Base-by-base conservation (phyloP, 192 early-diverging fungal genomes). In the Backusella morwellensis region DNA sequence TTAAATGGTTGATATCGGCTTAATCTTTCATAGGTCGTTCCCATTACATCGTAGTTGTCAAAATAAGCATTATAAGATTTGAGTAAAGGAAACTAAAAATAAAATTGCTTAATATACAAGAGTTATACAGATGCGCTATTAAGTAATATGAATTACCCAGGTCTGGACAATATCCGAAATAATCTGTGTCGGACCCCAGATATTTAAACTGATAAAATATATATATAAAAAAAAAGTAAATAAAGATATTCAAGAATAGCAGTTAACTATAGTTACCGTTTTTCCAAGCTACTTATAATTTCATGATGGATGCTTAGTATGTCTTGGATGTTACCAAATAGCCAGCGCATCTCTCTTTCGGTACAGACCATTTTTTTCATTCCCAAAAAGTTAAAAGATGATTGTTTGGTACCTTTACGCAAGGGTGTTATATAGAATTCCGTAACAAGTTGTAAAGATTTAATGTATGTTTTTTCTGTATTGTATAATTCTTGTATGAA, bases 111-210 rank as follows among this genome's bases (percentile, higher is more conserved):
- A 15, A 63, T 38, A n/a, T 68, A 56, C 23, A 26, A 36, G 19
- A 42, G 7, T 50, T 4, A 78, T 21, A 14, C 6, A 40, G 32
- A 6, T 66, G 26, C 44, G 12, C 23, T 36, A 59, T 8, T 5
- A 38, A 35, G 4, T 21, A 59, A 14, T n/a, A 14, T 17, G 52
- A 70, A 47, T 80, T 74, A 80, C 82, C 41, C 59, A 75, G 26
- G 36, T 36, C 41, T 78, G 78, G 42, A 83, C 71, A 35, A 83
- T 66, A 72, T 83, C 82, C 21, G 78, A 80, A 26, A 80, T 74
- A 19, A 83, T 83, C 67, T 83, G 82, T 2, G 82, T 80, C 9
- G 82, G 82, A n/a, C 82, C 82, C 82, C 82, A 83, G 38, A 83
- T 78, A 6, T 41, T 41, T 17, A 81, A 67, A 7, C 78, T 79